A percentile compares a stretch with the other conserved stretches of the same genome.
phyloP scores from a whole-genome alignment of 148 eudicot species.

The Fagopyrum homotropicum region DNA sequence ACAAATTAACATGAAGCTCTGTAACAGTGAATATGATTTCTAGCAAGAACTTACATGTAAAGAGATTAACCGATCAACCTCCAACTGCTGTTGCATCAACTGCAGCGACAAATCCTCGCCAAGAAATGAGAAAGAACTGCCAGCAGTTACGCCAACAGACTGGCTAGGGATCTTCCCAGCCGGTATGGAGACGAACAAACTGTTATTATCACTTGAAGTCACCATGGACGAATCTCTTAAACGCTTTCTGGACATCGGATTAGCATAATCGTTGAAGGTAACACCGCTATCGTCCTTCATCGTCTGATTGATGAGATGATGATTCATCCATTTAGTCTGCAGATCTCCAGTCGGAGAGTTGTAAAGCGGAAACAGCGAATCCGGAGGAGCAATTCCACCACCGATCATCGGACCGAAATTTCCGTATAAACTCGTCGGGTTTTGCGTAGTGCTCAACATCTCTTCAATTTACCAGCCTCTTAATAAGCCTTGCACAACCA shows the following conservation, averaged over 20 bases:
- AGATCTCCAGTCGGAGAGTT: neutral
- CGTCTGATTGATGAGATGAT: slow-evolving; percentile 10
- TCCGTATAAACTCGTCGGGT: neutral
- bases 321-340: neutral
- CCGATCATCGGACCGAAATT: neutral
- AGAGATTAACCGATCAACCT: slow-evolving; percentile 51
- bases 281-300: slow-evolving; percentile 61
- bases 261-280: slow-evolving; percentile 29
- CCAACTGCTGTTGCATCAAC: slow-evolving; percentile 55
- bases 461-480: neutral
- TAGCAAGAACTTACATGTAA: slow-evolving; percentile 42
- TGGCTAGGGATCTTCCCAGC: slow-evolving; percentile 2
- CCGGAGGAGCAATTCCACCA: neutral
- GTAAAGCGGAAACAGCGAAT: neutral
- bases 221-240: slow-evolving; percentile 22
- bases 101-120: slow-evolving; percentile 57
- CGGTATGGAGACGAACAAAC: slow-evolving; percentile 15
- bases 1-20: neutral
- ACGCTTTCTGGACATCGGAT: slow-evolving; percentile 43
- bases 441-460: neutral
- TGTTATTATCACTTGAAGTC: neutral
- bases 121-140: slow-evolving; percentile 29
- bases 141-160: neutral
- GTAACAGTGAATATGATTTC: no score
- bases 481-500: no score